A percentile compares a stretch with the other conserved stretches of the same genome.
phyloP scores from a whole-genome alignment of 169 alveolate genomes.

The Blepharisma undulans region DNA sequence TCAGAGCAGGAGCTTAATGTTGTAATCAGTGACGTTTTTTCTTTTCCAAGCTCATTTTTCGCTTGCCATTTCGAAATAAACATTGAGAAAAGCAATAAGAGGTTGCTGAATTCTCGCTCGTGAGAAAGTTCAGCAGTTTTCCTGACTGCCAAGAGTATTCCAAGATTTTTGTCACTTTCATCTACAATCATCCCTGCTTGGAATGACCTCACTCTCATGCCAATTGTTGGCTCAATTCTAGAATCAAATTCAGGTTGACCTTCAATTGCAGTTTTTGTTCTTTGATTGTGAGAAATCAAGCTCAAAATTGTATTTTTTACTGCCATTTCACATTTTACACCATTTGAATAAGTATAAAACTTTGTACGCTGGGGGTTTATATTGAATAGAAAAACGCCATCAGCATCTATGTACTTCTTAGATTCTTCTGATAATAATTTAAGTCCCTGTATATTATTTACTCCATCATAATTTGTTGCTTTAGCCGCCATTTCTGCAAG shows the following conservation, averaged over 20 bases:
- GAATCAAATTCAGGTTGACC: constrained; percentile 90
- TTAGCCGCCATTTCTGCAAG: background rate
- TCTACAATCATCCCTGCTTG: background rate
- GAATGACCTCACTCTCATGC: constrained; percentile 61
- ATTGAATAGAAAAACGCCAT: background rate
- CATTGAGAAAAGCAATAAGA: background rate
- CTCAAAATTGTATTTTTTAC: background rate
- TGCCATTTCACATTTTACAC: background rate
- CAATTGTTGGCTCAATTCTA: constrained; percentile 85
- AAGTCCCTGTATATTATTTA: background rate
- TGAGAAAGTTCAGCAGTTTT: background rate
- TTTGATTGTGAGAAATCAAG: background rate
- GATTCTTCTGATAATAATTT: background rate
- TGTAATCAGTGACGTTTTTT: background rate
- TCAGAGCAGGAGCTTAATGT: background rate
- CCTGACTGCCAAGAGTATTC: background rate
- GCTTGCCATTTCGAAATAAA: background rate
- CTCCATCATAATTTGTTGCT: background rate
- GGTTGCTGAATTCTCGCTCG: background rate
- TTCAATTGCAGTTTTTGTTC: constrained; percentile 52
- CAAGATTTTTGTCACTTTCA: background rate
- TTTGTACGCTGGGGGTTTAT: background rate
- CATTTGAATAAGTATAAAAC: background rate
- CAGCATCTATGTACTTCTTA: background rate
- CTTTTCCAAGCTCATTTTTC: background rate